phyloP scores from a whole-genome alignment of 1,284 basidiomycete genomes.

The Leccinum angustisporum region DNA sequence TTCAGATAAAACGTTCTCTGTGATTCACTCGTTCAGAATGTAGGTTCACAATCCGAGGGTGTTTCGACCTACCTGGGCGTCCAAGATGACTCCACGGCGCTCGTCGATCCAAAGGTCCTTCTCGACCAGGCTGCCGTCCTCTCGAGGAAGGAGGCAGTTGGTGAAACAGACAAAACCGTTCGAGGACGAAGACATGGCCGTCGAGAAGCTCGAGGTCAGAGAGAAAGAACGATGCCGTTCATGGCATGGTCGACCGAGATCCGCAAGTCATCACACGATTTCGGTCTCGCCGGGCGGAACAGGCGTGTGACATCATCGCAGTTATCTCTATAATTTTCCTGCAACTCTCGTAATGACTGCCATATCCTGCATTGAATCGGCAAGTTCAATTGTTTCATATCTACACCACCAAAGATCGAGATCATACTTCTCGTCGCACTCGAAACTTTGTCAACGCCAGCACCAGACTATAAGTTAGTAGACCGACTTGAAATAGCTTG shows the following conservation, averaged over 20 bases:
- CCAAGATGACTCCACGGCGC: constrained; percentile 62
- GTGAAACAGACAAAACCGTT: constrained; percentile 82
- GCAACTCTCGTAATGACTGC: neutral
- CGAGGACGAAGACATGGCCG: constrained; percentile 34
- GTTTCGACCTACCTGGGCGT: constrained; percentile 57
- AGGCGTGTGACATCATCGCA: neutral
- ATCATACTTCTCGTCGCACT: neutral
- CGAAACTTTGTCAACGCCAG: neutral
- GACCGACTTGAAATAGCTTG: too few relatives aligned
- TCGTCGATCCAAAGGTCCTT: constrained; percentile 80
- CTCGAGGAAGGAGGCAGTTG: constrained; percentile 74
- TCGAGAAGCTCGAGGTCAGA: constrained; percentile 9
- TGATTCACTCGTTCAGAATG: constrained; percentile 6
- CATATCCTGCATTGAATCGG: neutral
- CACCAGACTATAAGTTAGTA: neutral
- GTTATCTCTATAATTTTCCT: neutral
- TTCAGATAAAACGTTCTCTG: constrained; percentile 59
- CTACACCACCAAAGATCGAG: neutral
- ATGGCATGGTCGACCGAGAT: constrained; percentile 1
- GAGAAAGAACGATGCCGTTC: constrained; percentile 5
- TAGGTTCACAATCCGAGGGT: neutral
- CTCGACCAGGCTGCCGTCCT: constrained; percentile 70
- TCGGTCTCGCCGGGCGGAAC: neutral
- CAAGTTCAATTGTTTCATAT: neutral
- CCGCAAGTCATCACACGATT: constrained; percentile 17